Evolutionary conservation across 768 basidiomycete genomes (phyloP).

Genomic region (Tubosaeta sp.): DNA sequence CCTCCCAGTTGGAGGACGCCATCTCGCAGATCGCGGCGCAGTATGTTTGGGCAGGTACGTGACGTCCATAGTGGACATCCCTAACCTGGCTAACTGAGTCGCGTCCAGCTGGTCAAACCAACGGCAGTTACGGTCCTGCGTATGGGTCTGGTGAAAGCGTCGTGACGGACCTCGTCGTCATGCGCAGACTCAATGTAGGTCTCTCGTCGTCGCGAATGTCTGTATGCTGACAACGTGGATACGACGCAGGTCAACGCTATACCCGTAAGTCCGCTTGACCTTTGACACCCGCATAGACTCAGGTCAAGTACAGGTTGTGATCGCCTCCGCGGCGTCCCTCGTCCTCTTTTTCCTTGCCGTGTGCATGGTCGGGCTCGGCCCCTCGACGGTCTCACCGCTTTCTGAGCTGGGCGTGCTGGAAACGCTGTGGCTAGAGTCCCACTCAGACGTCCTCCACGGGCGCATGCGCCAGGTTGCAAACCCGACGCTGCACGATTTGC

Average conservation of each 20-base stretch:
- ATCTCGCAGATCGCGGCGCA: background rate
- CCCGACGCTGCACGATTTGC: background rate
- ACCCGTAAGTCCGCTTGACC: background rate
- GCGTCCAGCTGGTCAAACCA: background rate
- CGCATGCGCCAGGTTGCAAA: background rate
- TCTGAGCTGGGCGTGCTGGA: background rate
- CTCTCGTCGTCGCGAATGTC: too few species aligned
- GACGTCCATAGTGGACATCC: too few species aligned
- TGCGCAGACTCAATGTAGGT: background rate
- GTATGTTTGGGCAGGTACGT: background rate
- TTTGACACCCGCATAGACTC: background rate
- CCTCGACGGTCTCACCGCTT: background rate
- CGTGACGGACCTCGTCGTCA: background rate
- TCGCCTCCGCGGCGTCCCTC: background rate
- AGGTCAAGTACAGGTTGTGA: background rate
- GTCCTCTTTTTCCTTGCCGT: background rate
- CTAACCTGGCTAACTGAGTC: too few species aligned
- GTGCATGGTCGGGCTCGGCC: background rate
- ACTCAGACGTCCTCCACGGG: background rate
- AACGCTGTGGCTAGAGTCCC: background rate
- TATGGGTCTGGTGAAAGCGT: background rate
- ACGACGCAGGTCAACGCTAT: background rate
- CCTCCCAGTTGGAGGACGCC: background rate
- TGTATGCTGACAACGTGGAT: background rate
- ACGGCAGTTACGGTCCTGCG: background rate